Conservation (phyloP, 2,329 filamentous ascomycete genomes). For the Aspergillus glaucus region DNA sequence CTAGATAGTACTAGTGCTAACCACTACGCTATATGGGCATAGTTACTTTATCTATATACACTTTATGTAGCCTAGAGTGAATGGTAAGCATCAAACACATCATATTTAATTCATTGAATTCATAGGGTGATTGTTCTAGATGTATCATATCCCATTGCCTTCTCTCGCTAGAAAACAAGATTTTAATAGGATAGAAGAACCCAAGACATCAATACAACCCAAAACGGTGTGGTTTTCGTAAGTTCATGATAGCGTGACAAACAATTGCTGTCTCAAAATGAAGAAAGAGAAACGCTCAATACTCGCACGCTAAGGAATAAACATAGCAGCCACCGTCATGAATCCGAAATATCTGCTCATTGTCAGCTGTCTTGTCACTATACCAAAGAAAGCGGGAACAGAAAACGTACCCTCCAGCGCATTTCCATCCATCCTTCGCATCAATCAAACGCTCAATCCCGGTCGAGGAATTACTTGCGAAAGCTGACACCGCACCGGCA, state of each 20-base stretch:
- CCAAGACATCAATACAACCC: too few species aligned
- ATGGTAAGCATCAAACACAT: too few species aligned
- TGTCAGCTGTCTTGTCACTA: background rate
- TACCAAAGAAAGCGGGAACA: background rate
- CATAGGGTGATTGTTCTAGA: too few species aligned
- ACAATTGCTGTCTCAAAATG: background rate
- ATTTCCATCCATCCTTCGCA: conserved; percentile 35
- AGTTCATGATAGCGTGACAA: too few species aligned
- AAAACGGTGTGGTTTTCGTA: background rate
- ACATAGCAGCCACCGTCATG: conserved; percentile 33
- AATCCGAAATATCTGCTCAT: conserved; percentile 33
- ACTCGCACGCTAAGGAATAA: conserved; percentile 25
- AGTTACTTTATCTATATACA: too few species aligned
- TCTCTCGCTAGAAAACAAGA: too few species aligned
- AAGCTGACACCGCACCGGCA: conserved; percentile 40
- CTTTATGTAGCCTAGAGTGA: too few species aligned
- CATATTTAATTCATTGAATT: too few species aligned
- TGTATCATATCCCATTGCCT: too few species aligned
- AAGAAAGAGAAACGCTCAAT: conserved; percentile 2
- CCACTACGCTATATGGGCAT: too few species aligned
- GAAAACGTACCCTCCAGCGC: conserved; percentile 30
- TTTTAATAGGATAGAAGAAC: too few species aligned
- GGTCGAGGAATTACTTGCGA: conserved; percentile 31
- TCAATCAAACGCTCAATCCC: conserved; percentile 31
- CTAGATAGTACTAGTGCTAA: too few species aligned